Evolutionary conservation across 2,329 filamentous ascomycete genomes (phyloP).

Genomic region (Rhinocladiella mackenziei): DNA sequence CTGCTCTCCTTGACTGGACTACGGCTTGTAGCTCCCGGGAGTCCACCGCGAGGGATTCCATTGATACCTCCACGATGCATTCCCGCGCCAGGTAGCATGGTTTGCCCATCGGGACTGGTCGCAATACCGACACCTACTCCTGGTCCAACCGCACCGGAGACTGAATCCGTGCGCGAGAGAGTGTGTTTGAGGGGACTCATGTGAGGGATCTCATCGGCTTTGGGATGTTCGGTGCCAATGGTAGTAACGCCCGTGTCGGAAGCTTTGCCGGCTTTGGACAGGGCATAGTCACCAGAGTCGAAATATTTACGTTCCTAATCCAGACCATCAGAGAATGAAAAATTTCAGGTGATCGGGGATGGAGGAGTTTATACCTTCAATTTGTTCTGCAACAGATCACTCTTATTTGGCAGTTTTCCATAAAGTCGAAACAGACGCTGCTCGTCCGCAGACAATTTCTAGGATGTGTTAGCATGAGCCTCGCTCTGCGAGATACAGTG

Average conservation of each 20-base stretch:
- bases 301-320: conserved; percentile 80
- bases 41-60: conserved; percentile 37
- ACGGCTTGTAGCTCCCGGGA: conserved; percentile 52
- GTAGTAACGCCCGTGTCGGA: conserved; percentile 88
- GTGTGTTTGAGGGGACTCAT: conserved; percentile 59
- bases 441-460: conserved; percentile 92
- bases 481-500: neutral
- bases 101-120: conserved; percentile 28
- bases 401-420: conserved; percentile 94
- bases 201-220: conserved; percentile 91
- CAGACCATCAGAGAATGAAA: neutral
- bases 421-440: conserved; percentile 95
- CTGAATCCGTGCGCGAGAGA: conserved; percentile 43
- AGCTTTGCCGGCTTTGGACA: conserved; percentile 95
- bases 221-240: conserved; percentile 90
- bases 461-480: conserved; percentile 3
- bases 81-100: conserved; percentile 27
- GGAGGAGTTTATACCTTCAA: conserved; percentile 61
- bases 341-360: neutral
- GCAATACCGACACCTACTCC: conserved; percentile 33
- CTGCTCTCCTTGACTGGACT: conserved; percentile 89
- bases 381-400: conserved; percentile 95
- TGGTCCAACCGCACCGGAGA: conserved; percentile 27
- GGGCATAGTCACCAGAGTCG: conserved; percentile 91
- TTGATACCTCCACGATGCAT: conserved; percentile 45